These are phyloP conservation scores for Arthrinium puccinioides DNA, from an alignment of 2,329 filamentous ascomycete genomes.

Conservation along the genomic window DNA sequence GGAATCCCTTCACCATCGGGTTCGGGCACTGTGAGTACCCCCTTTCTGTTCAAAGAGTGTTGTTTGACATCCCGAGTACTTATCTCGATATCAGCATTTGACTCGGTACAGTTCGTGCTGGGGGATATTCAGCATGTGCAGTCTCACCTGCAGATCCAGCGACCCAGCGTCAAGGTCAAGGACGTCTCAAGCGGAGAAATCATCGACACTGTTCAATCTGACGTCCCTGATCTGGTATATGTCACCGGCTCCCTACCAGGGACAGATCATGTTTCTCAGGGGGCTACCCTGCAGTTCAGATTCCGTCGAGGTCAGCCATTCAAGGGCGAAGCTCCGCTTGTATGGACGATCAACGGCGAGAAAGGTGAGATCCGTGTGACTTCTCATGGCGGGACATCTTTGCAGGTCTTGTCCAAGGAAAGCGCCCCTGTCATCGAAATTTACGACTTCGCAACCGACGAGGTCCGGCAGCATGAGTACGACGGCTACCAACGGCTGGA, in stretches of 20 bases:
- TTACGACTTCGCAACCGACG: conserved; percentile 37
- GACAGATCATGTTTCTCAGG: conserved; percentile 13
- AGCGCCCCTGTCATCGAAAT: conserved; percentile 38
- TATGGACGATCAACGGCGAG: conserved; percentile 43
- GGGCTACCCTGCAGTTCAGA: conserved; percentile 31
- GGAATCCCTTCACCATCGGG: conserved; percentile 27
- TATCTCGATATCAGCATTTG: conserved; percentile 21
- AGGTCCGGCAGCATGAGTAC: conserved; percentile 33
- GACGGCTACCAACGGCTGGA: conserved; percentile 35
- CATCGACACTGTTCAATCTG: conserved; percentile 21
- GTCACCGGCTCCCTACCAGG: conserved; percentile 21
- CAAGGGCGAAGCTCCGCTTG: conserved; percentile 31
- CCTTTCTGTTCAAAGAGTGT: background rate
- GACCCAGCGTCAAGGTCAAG: conserved; percentile 29
- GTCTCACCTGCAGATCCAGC: conserved; percentile 34
- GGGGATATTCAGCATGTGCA: conserved; percentile 32
- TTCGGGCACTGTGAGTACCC: conserved; percentile 6
- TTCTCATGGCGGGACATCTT: conserved; percentile 8
- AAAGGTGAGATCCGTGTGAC: conserved; percentile 38
- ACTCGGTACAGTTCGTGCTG: conserved; percentile 33
- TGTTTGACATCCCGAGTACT: background rate
- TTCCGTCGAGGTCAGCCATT: conserved; percentile 40
- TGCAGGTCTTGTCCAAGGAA: conserved; percentile 20
- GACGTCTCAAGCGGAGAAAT: conserved; percentile 23
- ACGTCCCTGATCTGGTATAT: conserved; percentile 8